A percentile compares a stretch with the other conserved stretches of the same genome.
Conservation (phyloP, 2,329 filamentous ascomycete species). For the Zymoseptoria tritici region DNA sequence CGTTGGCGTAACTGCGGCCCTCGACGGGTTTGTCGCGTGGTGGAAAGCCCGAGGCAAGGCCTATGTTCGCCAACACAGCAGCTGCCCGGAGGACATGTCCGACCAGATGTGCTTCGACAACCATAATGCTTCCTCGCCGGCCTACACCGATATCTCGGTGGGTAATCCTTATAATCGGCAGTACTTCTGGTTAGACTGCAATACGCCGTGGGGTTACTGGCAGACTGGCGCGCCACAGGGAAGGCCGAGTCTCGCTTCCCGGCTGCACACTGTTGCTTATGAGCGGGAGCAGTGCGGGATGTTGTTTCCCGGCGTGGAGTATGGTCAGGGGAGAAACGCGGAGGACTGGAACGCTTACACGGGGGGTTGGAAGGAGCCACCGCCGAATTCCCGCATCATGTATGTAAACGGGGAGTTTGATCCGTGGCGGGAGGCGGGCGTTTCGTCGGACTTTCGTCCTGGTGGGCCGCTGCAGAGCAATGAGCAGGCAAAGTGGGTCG, state of each 20-base stretch:
- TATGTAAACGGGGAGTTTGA: not conserved
- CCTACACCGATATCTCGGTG: slow-evolving; percentile 45
- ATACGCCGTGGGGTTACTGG: slow-evolving; percentile 53
- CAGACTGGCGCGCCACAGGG: slow-evolving; percentile 46
- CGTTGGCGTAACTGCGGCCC: slow-evolving; percentile 46
- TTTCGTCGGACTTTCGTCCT: not conserved
- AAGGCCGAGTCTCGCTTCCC: slow-evolving; percentile 43
- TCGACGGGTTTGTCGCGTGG: slow-evolving; percentile 39
- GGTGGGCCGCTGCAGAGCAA: not conserved
- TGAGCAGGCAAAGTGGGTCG: not conserved
- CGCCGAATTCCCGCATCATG: not conserved
- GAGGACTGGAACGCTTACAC: slow-evolving; percentile 46
- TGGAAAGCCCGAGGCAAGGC: slow-evolving; percentile 28
- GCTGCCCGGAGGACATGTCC: slow-evolving; percentile 37
- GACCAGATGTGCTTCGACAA: slow-evolving; percentile 48
- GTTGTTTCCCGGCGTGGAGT: slow-evolving; percentile 50
- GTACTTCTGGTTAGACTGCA: slow-evolving; percentile 56
- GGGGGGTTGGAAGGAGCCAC: slow-evolving; percentile 42
- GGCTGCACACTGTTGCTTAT: slow-evolving; percentile 45
- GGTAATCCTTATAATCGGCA: slow-evolving; percentile 44
- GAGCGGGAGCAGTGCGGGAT: slow-evolving; percentile 49
- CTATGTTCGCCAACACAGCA: slow-evolving; percentile 42
- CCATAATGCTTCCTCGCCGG: slow-evolving; percentile 42
- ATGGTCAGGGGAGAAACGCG: slow-evolving; percentile 43
- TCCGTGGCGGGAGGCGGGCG: not conserved